Conservation (phyloP, 345 rosid species). For the Tarenaya hassleriana region DNA sequence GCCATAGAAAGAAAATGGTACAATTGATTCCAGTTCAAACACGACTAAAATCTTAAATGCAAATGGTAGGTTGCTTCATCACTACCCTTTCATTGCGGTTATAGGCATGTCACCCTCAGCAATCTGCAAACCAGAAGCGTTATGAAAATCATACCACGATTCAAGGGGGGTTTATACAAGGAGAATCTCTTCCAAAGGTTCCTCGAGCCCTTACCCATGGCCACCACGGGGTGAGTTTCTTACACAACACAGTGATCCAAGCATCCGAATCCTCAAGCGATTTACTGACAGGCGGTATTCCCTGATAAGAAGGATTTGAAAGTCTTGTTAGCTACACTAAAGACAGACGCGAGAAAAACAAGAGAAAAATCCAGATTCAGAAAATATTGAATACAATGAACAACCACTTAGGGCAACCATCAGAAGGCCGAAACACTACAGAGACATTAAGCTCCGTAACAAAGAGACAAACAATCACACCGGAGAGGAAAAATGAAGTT, state of each 20-base stretch:
- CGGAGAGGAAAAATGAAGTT: too few relatives aligned
- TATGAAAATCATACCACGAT: not conserved
- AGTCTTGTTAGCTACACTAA: not conserved
- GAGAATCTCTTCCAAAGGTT: slow-evolving; percentile 3
- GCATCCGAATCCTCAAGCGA: slow-evolving; percentile 43
- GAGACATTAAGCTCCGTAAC: not conserved
- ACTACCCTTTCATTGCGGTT: slow-evolving; percentile 52
- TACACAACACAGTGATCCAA: slow-evolving; percentile 77
- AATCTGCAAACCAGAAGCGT: slow-evolving; percentile 42
- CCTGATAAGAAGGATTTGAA: slow-evolving; percentile 32
- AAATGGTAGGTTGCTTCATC: slow-evolving; percentile 4
- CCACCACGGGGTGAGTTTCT: slow-evolving; percentile 74
- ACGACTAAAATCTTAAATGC: slow-evolving; percentile 5
- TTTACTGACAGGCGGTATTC: slow-evolving; percentile 66
- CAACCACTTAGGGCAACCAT: not conserved
- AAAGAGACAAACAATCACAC: not conserved
- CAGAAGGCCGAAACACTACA: not conserved
- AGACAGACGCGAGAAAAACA: slow-evolving; percentile 2
- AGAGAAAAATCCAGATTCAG: slow-evolving; percentile 4
- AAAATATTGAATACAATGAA: not conserved
- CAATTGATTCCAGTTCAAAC: slow-evolving; percentile 4
- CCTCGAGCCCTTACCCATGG: slow-evolving; percentile 52
- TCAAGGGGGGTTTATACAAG: not conserved
- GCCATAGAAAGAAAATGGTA: slow-evolving; percentile 19
- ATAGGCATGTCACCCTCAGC: slow-evolving; percentile 71